Evolutionary conservation across 2,329 filamentous ascomycete species (phyloP), one percentile per base, ranked within the genome.

Genomic region (Clonostachys chloroleuca): DNA sequence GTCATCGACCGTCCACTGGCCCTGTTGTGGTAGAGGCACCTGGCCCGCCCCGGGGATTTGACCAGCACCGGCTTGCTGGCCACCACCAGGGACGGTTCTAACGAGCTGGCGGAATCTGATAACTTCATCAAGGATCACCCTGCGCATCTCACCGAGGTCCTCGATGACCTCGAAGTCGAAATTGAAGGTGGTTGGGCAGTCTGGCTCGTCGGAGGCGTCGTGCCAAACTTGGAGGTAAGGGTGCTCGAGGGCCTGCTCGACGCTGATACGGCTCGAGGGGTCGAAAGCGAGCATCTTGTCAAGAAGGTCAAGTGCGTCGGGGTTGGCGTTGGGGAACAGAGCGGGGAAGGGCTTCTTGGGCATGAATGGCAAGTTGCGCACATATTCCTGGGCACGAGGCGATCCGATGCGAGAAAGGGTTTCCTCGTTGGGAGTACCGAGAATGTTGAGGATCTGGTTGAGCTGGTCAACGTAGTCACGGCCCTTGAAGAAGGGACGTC

Each of bases 391-490:
- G 14, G 94, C 94, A 54, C 94, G 87, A 12, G 91, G 91, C 5
- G 92, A 96, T 47, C 94, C 94, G 62, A 99, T 99, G 54, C 94
- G 89, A 24, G 83, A 86, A 17, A 99, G 80, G 0, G 94, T 99
- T 65, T 95, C 90, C 68, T 97, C 92, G 63, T 92, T 95, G 39
- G 94, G 94, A 2, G 92, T 99, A 54, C 94, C 94, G 46, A 99
- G 86, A 66, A 95, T 96, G 75, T 97, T 92, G 47, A 99, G 81
- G 62, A 99, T 99, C 73, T 99, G 94, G 78, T 99, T 99, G 55
- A 99, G 83, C 75, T 99, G 94, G 71, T 99, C 94, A 68, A 99
- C 94, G 63, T 99, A 99, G 74, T 99, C 94, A 52, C 94, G 89
- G 49, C 94, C 94, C 74, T 99, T 99, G 80, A 99, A 97, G 79